phyloP scores from a whole-genome alignment of 2,329 filamentous ascomycete genomes.

The Fusarium temperatum region DNA sequence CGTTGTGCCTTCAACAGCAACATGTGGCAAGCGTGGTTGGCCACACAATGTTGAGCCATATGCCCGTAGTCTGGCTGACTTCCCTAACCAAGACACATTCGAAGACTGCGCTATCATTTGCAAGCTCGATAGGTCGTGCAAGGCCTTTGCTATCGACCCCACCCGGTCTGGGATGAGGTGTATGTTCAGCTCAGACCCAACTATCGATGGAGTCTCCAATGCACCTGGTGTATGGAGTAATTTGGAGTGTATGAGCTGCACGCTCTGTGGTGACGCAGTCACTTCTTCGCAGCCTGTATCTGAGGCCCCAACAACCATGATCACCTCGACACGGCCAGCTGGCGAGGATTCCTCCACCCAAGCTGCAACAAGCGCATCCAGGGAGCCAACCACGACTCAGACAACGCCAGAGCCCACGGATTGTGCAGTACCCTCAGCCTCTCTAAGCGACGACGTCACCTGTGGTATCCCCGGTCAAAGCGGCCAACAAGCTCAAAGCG shows the following conservation, averaged over 20 bases:
- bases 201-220: neutral
- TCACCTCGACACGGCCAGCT: constrained; percentile 17
- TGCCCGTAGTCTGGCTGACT: neutral
- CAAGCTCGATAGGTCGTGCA: constrained; percentile 3
- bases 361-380: neutral
- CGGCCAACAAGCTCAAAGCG: constrained; percentile 23
- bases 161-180: neutral
- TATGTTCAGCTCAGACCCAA: constrained; percentile 7
- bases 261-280: neutral
- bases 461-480: constrained; percentile 28
- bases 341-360: neutral
- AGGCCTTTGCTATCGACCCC: constrained; percentile 21
- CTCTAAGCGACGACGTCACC: constrained; percentile 15
- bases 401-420: neutral
- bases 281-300: neutral
- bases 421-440: constrained; percentile 16
- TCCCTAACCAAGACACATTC: constrained; percentile 4
- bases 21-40: constrained; percentile 14
- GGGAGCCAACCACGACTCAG: neutral
- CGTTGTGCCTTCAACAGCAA: neutral
- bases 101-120: constrained; percentile 33
- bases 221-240: constrained; percentile 11
- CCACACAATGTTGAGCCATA: constrained; percentile 6
- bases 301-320: constrained; percentile 5
- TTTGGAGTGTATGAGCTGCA: constrained; percentile 18